Percentiles rank a stretch among this genome's conserved stretches.
Conservation (phyloP, 176 grass and related monocot genomes). For the Areca catechu region DNA sequence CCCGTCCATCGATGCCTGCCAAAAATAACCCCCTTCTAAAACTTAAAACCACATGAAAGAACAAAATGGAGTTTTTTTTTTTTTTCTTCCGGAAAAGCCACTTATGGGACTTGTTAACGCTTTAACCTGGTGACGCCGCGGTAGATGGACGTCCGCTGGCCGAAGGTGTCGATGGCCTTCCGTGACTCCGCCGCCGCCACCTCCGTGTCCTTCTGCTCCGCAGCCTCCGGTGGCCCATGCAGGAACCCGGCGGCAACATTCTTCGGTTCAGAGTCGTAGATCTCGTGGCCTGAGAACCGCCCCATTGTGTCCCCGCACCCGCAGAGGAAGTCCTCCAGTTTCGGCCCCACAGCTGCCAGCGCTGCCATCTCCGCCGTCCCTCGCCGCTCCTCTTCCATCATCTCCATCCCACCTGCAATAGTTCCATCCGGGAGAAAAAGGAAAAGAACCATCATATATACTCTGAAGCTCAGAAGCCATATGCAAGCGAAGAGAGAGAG, state of each 20-base stretch:
- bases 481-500: background rate
- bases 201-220: conserved; percentile 10
- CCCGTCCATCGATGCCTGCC: conserved; percentile 91
- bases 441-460: background rate
- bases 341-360: conserved; percentile 33
- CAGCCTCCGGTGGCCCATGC: background rate
- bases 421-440: background rate
- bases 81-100: too few species aligned
- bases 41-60: background rate
- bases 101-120: too few species aligned
- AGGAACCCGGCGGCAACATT: background rate
- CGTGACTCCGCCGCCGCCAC: conserved; percentile 18
- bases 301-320: background rate
- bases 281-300: background rate
- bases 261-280: conserved; percentile 70
- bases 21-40: conserved; percentile 8
- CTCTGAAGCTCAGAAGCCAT: too few species aligned
- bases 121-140: conserved; percentile 79
- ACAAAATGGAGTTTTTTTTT: too few species aligned
- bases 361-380: conserved; percentile 53
- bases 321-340: conserved; percentile 63
- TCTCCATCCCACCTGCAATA: conserved; percentile 19
- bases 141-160: conserved; percentile 94
- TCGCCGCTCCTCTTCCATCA: conserved; percentile 44
- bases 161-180: conserved; percentile 63